Base-by-base conservation (phyloP, 352 stramenopile genomes). In the Phytopythium montanum region DNA sequence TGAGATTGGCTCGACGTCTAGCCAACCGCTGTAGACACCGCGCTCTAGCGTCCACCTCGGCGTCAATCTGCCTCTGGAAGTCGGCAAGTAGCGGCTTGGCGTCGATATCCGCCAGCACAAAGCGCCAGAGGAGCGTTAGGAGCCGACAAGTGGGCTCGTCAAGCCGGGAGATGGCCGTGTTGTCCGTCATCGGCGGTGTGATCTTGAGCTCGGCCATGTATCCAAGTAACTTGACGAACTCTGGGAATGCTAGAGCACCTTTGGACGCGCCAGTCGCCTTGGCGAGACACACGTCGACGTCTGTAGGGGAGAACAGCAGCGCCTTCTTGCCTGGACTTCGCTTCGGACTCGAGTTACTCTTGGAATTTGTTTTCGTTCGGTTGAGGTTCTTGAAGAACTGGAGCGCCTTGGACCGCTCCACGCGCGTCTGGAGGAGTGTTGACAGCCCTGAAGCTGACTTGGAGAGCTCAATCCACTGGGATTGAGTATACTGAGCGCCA, bases 261-360 rank as follows among this genome's bases (percentile, higher is more conserved):
- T 87, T 90, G 6, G 74, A 72, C 28, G 78, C 61, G 9, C 66
- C 65, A 3, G 66, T 69, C 2, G 69, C 68, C 61, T 86, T 82
- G n/a, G 78, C 76, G n/a, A 88, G 71, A 8, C 70, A 70, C 8
- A 90, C 46, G 42, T 90, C 80, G 28, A 90, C 70, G 51, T 88
- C 78, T 5, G 73, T 79, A 23, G 73, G 73, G 2, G 78, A 64
- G 50, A 88, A 85, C 36, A 59, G 13, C 5, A 39, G 39, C 25
- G 23, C 23, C 19, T 59, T 59, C 53, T 59, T 59, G 38, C 53
- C 53, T 18, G 38, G 33, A 46, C 51, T 45, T 25, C 41, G 54
- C 58, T 54, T 70, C 23, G 38, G 33, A 46, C 51, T 56, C 3
- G 33, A 3, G 21, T 8, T 46, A 7, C 5, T 3, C 16, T n/a